Evolutionary conservation across 441 rosid species (phyloP).

Genomic region (Isatis lusitanica): DNA sequence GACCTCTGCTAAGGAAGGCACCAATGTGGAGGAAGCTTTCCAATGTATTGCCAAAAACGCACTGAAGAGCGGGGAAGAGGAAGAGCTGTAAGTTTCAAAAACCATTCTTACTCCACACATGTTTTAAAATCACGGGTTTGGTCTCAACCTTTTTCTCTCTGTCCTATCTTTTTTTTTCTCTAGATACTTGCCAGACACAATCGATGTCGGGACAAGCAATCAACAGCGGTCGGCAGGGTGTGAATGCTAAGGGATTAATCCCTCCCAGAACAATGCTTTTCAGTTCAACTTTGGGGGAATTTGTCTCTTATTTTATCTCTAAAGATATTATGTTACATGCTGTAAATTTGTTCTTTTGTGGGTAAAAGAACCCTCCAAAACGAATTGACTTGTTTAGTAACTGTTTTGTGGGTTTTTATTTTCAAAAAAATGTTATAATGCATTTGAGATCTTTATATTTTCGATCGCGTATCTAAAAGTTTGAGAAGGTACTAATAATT

Average conservation of each 20-base stretch:
- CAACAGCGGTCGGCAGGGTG: slow-evolving; percentile 80
- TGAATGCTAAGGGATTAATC: slow-evolving; percentile 54
- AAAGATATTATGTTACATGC: slow-evolving; percentile 6
- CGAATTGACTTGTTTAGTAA: slow-evolving; percentile 11
- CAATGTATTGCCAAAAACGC: slow-evolving; percentile 96
- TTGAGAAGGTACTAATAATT: too few relatives aligned
- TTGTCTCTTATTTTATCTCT: slow-evolving; percentile 13
- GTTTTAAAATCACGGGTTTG: not conserved
- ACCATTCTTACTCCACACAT: not conserved
- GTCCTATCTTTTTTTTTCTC: not conserved
- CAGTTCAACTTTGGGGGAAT: slow-evolving; percentile 4
- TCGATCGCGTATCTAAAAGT: not conserved
- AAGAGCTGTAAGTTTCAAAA: slow-evolving; percentile 72
- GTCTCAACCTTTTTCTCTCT: not conserved
- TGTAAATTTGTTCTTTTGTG: slow-evolving; percentile 24
- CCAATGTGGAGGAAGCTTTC: slow-evolving; percentile 97
- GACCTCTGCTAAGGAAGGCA: slow-evolving; percentile 96
- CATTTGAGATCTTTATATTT: slow-evolving; percentile 1
- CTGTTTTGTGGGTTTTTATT: not conserved
- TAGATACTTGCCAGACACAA: slow-evolving; percentile 90
- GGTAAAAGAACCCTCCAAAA: slow-evolving; percentile 13
- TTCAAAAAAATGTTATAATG: not conserved
- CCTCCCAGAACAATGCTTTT: slow-evolving; percentile 5
- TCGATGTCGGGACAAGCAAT: slow-evolving; percentile 72
- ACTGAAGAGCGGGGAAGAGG: slow-evolving; percentile 86